Evolutionary conservation across 2,329 filamentous ascomycete species (phyloP).

Genomic region (Lachnellula occidentalis): DNA sequence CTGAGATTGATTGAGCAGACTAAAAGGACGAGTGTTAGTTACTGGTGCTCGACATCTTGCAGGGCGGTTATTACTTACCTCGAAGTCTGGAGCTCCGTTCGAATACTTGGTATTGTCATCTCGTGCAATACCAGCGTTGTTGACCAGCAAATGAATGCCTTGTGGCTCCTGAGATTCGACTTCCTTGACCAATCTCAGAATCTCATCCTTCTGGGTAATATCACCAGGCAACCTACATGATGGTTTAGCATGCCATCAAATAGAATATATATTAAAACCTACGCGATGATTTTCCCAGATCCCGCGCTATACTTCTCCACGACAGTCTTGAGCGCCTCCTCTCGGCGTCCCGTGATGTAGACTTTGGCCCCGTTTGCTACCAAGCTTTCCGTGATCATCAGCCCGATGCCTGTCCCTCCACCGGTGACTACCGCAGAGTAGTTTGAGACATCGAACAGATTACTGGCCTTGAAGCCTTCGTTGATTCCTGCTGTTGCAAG

Average conservation of each 20-base stretch:
- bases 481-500: constrained; percentile 15
- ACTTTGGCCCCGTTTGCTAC: constrained; percentile 28
- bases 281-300: constrained; percentile 26
- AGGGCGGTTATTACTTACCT: constrained; percentile 19
- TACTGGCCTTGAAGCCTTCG: constrained; percentile 19
- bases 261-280: constrained; percentile 9
- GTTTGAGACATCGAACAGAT: constrained; percentile 18
- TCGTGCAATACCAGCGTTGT: constrained; percentile 51
- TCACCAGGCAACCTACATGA: too few species aligned
- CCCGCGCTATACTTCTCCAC: constrained; percentile 48
- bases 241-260: too few species aligned
- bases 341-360: constrained; percentile 26
- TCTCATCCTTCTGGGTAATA: constrained; percentile 52
- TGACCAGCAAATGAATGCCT: constrained; percentile 52
- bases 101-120: constrained; percentile 47
- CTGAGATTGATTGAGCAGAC: constrained; percentile 40
- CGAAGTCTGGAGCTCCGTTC: constrained; percentile 42
- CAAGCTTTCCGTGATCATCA: constrained; percentile 28
- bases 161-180: constrained; percentile 47
- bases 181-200: constrained; percentile 47
- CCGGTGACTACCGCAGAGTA: constrained; percentile 16
- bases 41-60: not conserved
- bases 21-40: not conserved
- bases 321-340: constrained; percentile 25
- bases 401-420: constrained; percentile 24